phyloP scores from a whole-genome alignment of 2,329 filamentous ascomycete species.

The Chaetothyriales sp. region DNA sequence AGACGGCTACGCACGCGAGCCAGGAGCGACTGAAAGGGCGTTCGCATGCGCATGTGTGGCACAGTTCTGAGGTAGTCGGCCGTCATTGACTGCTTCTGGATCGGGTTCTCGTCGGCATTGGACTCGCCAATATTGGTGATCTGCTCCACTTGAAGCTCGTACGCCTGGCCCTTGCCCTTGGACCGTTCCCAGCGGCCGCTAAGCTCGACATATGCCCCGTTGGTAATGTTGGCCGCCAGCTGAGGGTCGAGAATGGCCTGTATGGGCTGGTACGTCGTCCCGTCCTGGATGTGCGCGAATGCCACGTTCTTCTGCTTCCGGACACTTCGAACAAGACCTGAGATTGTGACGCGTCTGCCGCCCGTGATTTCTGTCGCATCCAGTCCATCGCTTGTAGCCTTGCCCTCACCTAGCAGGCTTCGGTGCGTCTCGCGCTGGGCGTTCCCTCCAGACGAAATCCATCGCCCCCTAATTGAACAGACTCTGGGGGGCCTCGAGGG shows the following conservation, averaged over 20 bases:
- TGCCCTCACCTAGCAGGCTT: background rate
- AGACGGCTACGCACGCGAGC: constrained; percentile 71
- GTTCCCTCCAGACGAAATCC: background rate
- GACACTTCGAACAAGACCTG: constrained; percentile 27
- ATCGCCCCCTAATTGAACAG: background rate
- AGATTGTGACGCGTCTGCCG: constrained; percentile 4
- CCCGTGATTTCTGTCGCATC: background rate
- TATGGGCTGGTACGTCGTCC: constrained; percentile 62
- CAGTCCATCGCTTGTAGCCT: background rate
- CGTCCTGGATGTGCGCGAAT: constrained; percentile 78
- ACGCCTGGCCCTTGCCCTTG: constrained; percentile 51
- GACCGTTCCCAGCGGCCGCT: constrained; percentile 62
- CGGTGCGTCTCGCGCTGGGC: background rate
- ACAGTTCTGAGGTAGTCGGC: constrained; percentile 77
- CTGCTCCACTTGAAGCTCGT: constrained; percentile 64
- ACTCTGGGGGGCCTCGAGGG: background rate
- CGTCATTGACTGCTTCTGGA: constrained; percentile 93
- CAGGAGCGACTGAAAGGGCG: constrained; percentile 66
- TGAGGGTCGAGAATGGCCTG: constrained; percentile 55
- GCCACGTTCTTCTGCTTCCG: constrained; percentile 71
- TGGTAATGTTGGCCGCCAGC: constrained; percentile 50
- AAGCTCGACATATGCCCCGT: constrained; percentile 66
- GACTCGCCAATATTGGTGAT: constrained; percentile 62
- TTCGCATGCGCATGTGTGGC: constrained; percentile 72
- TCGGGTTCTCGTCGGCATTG: constrained; percentile 72